phyloP scores from a whole-genome alignment of 2,329 filamentous ascomycete species.

The Clarireedia homoeocarpa region DNA sequence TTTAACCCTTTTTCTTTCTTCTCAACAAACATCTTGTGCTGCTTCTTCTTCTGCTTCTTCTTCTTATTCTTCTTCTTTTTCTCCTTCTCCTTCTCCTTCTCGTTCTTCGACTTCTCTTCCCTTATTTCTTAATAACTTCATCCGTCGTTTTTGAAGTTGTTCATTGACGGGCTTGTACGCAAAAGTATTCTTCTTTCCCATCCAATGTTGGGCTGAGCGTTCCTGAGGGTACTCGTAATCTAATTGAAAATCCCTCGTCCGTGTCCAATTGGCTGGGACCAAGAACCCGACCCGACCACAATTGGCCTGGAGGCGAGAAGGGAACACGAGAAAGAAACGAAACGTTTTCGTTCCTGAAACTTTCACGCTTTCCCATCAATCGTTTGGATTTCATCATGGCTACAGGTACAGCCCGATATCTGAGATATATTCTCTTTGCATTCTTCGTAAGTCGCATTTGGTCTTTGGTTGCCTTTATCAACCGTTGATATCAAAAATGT shows the following conservation, averaged over 20 bases:
- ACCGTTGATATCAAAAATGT: neutral
- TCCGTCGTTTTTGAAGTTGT: neutral
- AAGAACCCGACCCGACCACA: neutral
- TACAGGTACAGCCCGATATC: conserved; percentile 49
- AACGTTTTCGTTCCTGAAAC: no score
- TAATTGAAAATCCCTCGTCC: neutral
- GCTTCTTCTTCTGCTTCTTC: neutral
- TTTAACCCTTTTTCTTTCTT: neutral
- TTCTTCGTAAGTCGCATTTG: conserved; percentile 59
- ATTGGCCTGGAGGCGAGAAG: neutral
- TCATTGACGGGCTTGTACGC: neutral
- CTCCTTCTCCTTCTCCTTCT: no score
- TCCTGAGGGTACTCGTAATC: no score
- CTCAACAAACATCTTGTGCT: no score
- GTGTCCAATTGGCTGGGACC: conserved; percentile 6
- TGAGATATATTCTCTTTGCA: conserved; percentile 72
- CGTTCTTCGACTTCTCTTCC: no score
- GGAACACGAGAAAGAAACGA: neutral
- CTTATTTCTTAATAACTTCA: neutral
- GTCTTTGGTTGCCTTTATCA: neutral
- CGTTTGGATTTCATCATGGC: conserved; percentile 21
- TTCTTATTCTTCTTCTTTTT: no score
- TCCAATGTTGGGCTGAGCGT: no score
- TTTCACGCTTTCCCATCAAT: neutral
- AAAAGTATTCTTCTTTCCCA: no score